Percentiles rank a stretch among this genome's conserved stretches.
Conservation (phyloP, 306 rosid genomes). For the Malus domestica region DNA sequence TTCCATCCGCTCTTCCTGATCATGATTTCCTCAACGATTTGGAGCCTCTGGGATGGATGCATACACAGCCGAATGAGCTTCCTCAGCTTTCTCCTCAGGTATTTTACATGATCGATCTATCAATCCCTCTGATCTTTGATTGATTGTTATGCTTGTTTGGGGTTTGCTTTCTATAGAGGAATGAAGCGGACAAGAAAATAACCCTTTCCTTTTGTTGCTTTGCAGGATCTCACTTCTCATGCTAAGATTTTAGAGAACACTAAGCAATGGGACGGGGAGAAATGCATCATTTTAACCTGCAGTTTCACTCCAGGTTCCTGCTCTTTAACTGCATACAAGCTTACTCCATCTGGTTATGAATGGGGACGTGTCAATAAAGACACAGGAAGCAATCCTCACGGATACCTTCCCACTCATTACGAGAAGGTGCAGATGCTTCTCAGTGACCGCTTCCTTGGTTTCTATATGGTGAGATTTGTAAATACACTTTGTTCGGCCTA, state of each 20-base stretch:
- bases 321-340: constrained; percentile 89
- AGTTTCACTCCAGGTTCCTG: constrained; percentile 99
- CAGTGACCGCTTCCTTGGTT: constrained; percentile 97
- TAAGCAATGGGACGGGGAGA: constrained; percentile 99
- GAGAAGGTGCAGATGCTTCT: constrained; percentile 99
- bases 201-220: constrained; percentile 2
- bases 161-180: neutral
- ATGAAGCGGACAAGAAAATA: neutral
- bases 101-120: neutral
- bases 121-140: neutral
- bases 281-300: constrained; percentile 89
- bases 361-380: constrained; percentile 99
- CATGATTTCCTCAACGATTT: constrained; percentile 93
- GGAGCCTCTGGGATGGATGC: constrained; percentile 99
- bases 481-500: neutral
- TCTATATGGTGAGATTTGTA: constrained; percentile 71
- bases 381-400: constrained; percentile 93
- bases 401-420: constrained; percentile 94
- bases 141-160: neutral
- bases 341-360: constrained; percentile 93
- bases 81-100: constrained; percentile 99
- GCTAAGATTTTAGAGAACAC: constrained; percentile 90
- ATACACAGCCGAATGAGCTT: constrained; percentile 98
- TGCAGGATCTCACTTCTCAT: constrained; percentile 92
- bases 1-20: constrained; percentile 90